These are phyloP conservation scores for Triangularia setosa DNA, from an alignment of 2,329 filamentous ascomycete genomes.

Conservation along the genomic window DNA sequence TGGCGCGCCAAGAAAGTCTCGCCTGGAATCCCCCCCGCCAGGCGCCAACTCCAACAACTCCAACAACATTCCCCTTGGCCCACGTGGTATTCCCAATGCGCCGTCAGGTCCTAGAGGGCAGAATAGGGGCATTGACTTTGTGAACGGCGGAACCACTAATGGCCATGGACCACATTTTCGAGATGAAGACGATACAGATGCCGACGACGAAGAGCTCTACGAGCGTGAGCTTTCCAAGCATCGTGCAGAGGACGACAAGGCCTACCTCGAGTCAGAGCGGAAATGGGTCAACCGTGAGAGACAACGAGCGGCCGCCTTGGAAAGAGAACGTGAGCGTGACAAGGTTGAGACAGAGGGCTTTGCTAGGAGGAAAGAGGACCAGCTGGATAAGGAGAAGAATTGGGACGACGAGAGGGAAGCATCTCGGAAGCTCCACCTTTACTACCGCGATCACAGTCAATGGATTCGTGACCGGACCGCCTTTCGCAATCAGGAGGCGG, in stretches of 20 bases:
- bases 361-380: conserved; percentile 64
- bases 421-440: conserved; percentile 66
- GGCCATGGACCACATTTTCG: conserved; percentile 53
- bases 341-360: conserved; percentile 66
- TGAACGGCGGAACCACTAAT: conserved; percentile 71
- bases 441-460: conserved; percentile 79
- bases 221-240: conserved; percentile 66
- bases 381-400: conserved; percentile 59
- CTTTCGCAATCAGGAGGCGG: conserved; percentile 69
- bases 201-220: conserved; percentile 82
- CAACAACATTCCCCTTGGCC: conserved; percentile 75
- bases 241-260: conserved; percentile 71
- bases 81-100: conserved; percentile 67
- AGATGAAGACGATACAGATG: conserved; percentile 84
- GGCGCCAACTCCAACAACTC: conserved; percentile 60
- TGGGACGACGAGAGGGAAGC: conserved; percentile 90
- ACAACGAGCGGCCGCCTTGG: conserved; percentile 75
- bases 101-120: conserved; percentile 64
- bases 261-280: conserved; percentile 79
- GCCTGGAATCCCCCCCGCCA: conserved; percentile 68
- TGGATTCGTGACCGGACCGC: conserved; percentile 79
- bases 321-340: conserved; percentile 79
- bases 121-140: conserved; percentile 64
- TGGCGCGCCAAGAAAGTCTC: conserved; percentile 56
- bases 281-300: conserved; percentile 89